A percentile compares a stretch with the other conserved stretches of the same genome.
Conservation (phyloP, 768 basidiomycete genomes). For the Leccinum broughii region DNA sequence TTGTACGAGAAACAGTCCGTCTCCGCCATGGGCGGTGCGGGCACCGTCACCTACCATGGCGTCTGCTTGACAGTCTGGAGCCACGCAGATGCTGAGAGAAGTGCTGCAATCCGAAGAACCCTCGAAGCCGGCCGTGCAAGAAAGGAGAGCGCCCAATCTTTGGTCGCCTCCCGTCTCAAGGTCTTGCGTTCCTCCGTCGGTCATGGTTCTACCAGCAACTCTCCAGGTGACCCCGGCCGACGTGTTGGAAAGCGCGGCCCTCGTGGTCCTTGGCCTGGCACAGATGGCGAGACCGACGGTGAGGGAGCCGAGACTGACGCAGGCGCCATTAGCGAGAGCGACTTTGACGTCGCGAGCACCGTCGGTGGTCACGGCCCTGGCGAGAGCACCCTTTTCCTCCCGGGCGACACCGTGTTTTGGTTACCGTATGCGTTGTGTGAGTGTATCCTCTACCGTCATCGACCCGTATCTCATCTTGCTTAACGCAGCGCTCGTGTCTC, state of each 20-base stretch:
- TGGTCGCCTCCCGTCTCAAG: constrained; percentile 67
- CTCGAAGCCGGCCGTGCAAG: constrained; percentile 76
- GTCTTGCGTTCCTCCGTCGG: constrained; percentile 55
- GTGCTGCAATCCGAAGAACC: constrained; percentile 79
- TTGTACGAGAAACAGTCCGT: constrained; percentile 33
- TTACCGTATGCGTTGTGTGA: constrained; percentile 88
- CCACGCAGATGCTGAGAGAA: constrained; percentile 87
- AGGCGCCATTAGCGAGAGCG: constrained; percentile 81
- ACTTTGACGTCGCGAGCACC: constrained; percentile 80
- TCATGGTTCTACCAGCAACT: constrained; percentile 43
- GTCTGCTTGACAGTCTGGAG: constrained; percentile 96
- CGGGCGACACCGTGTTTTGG: constrained; percentile 92
- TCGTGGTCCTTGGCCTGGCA: constrained; percentile 70
- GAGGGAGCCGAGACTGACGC: constrained; percentile 71
- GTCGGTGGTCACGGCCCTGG: constrained; percentile 75
- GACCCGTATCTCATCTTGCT: constrained; percentile 9
- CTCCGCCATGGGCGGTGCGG: constrained; percentile 38
- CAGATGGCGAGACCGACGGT: constrained; percentile 69
- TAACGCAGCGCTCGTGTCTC: constrained; percentile 76
- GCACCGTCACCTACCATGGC: constrained; percentile 74
- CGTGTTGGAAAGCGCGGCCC: constrained; percentile 61
- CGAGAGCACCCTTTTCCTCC: constrained; percentile 85
- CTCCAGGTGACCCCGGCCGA: constrained; percentile 50
- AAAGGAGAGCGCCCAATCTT: constrained; percentile 77
- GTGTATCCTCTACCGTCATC: constrained; percentile 29